phyloP scores from a whole-genome alignment of 2,329 filamentous ascomycete species.

The Beauveria australis region DNA sequence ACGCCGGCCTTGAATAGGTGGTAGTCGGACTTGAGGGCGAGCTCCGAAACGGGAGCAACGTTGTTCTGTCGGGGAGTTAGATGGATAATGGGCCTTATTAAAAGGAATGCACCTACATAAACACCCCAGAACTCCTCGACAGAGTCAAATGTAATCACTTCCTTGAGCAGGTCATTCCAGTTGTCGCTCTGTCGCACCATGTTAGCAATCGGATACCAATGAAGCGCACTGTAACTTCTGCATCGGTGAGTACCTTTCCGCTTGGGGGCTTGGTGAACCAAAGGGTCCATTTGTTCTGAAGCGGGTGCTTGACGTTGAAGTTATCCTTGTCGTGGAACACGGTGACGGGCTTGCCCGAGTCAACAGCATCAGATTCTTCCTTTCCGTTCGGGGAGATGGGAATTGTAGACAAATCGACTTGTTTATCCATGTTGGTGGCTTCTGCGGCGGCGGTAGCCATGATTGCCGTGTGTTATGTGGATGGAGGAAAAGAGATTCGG shows the following conservation, averaged over 20 bases:
- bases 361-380: conserved; percentile 40
- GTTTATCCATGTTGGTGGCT: conserved; percentile 35
- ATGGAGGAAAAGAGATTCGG: neutral
- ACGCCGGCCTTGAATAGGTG: conserved; percentile 98
- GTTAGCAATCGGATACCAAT: conserved; percentile 15
- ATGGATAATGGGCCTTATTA: conserved; percentile 10
- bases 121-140: conserved; percentile 99
- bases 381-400: conserved; percentile 57
- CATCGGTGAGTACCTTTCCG: conserved; percentile 61
- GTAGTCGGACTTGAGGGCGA: conserved; percentile 97
- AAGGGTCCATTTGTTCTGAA: conserved; percentile 95
- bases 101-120: conserved; percentile 60
- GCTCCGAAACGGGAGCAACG: conserved; percentile 89
- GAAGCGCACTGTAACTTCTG: conserved; percentile 16
- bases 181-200: conserved; percentile 68
- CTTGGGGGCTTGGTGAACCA: conserved; percentile 99
- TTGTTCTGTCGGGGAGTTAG: conserved; percentile 64
- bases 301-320: conserved; percentile 98
- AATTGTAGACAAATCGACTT: conserved; percentile 61
- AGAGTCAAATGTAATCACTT: conserved; percentile 97
- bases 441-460: conserved; percentile 29
- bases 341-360: conserved; percentile 62
- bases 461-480: conserved; percentile 7
- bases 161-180: conserved; percentile 97
- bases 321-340: conserved; percentile 98